Conservation (phyloP, 2,329 filamentous ascomycete genomes). For the Aspergillus thermomutatus region DNA sequence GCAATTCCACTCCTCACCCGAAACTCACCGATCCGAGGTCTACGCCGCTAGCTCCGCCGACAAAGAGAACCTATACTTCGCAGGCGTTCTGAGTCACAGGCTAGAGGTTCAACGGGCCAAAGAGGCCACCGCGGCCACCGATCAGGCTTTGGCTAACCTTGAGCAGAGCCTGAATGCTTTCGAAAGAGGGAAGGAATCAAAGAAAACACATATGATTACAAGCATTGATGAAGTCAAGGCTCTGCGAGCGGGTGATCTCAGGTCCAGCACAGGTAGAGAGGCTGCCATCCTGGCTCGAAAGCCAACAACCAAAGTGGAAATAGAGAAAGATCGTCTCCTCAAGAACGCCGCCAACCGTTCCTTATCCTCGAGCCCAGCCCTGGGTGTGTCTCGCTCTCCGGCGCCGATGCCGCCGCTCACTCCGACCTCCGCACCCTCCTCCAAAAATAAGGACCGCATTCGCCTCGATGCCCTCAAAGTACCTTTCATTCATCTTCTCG, state of each 20-base stretch:
- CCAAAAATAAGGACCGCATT: conserved; percentile 35
- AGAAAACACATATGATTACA: conserved; percentile 46
- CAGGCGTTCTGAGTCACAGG: conserved; percentile 56
- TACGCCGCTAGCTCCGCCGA: conserved; percentile 47
- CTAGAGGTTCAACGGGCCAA: conserved; percentile 54
- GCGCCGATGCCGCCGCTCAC: conserved; percentile 34
- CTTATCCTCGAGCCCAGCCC: conserved; percentile 40
- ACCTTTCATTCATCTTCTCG: conserved; percentile 52
- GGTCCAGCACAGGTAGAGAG: conserved; percentile 27
- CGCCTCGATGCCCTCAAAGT: conserved; percentile 44
- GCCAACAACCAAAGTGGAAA: conserved; percentile 36
- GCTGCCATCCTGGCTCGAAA: conserved; percentile 27
- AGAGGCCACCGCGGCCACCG: conserved; percentile 53
- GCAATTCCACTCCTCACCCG: conserved; percentile 51
- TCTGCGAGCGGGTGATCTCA: conserved; percentile 34
- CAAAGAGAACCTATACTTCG: conserved; percentile 51
- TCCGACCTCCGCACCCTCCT: conserved; percentile 42
- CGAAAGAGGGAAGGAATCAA: conserved; percentile 59
- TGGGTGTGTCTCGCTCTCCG: conserved; percentile 37
- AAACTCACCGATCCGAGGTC: conserved; percentile 56
- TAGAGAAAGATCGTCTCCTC: conserved; percentile 42
- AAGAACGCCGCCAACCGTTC: conserved; percentile 37
- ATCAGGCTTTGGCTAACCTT: conserved; percentile 58
- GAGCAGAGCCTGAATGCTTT: conserved; percentile 59
- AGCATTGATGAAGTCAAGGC: conserved; percentile 36